Evolutionary conservation across 768 basidiomycete species (phyloP).

Genomic region (Lactarius hatsudake): DNA sequence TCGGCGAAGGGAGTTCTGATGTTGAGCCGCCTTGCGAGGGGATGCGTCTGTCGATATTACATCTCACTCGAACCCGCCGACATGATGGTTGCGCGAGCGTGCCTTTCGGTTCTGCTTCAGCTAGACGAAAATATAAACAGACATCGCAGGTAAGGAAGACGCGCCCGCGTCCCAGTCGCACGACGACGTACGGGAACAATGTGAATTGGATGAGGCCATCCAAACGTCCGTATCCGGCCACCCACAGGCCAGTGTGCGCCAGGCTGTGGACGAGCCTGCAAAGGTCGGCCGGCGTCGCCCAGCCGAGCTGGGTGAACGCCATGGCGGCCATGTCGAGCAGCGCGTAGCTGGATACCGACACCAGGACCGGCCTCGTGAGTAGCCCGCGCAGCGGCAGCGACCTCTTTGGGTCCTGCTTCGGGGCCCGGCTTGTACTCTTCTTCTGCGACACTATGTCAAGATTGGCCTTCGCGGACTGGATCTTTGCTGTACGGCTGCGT

Average conservation of each 20-base stretch:
- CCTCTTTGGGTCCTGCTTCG: not conserved
- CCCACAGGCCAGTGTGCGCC: conserved; percentile 39
- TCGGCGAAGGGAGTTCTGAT: not conserved
- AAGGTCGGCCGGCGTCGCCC: conserved; percentile 40
- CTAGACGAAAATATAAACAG: not conserved
- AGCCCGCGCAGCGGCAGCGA: conserved; percentile 6
- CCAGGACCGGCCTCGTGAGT: conserved; percentile 14
- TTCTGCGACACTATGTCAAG: not conserved
- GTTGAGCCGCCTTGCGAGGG: not conserved
- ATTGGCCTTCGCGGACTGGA: not conserved
- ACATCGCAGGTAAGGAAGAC: conserved; percentile 26
- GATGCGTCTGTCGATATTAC: not conserved
- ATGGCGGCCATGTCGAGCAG: conserved; percentile 13
- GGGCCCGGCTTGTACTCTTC: not conserved
- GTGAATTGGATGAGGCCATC: conserved; percentile 41
- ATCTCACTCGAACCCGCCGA: not conserved
- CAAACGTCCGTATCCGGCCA: conserved; percentile 37
- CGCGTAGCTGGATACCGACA: conserved; percentile 12
- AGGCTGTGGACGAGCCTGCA: conserved; percentile 42
- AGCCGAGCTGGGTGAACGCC: conserved; percentile 41
- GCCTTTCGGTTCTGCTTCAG: not conserved
- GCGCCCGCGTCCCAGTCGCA: conserved; percentile 38
- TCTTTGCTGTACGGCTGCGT: not conserved
- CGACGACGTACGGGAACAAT: conserved; percentile 39
- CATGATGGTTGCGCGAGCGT: not conserved